Evolutionary conservation across 352 stramenopile genomes (phyloP).

Genomic region (Phytophthora lateralis): DNA sequence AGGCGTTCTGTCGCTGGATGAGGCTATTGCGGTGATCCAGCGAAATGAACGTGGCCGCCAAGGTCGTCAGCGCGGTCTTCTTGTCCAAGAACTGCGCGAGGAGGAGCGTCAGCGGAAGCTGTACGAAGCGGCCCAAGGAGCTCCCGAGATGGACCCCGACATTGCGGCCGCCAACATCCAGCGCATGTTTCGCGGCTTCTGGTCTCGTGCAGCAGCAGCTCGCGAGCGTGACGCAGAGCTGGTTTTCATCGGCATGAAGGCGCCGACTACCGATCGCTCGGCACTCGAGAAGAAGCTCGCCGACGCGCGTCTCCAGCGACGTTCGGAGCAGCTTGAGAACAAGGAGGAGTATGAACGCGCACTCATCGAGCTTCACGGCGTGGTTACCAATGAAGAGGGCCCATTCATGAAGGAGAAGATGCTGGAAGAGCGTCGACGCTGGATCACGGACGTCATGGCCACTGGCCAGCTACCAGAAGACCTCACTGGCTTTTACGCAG

Average conservation of each 20-base stretch:
- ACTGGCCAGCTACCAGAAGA: constrained; percentile 88
- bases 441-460: constrained; percentile 93
- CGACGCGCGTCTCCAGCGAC: constrained; percentile 82
- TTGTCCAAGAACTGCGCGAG: constrained; percentile 85
- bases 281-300: constrained; percentile 78
- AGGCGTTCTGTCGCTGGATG: constrained; percentile 50
- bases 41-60: constrained; percentile 91
- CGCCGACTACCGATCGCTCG: constrained; percentile 56
- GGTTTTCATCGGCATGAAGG: constrained; percentile 95
- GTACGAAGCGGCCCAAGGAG: constrained; percentile 68
- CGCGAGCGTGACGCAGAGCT: constrained; percentile 84
- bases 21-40: constrained; percentile 91
- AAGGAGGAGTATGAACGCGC: constrained; percentile 91
- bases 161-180: constrained; percentile 93
- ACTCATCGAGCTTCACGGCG: constrained; percentile 85
- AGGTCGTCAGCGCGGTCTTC: constrained; percentile 80
- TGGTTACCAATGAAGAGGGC: constrained; percentile 86
- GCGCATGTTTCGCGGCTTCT: constrained; percentile 88
- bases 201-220: constrained; percentile 63
- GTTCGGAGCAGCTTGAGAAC: constrained; percentile 91
- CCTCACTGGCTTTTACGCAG: constrained; percentile 87
- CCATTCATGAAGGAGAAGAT: constrained; percentile 93
- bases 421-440: constrained; percentile 91
- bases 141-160: constrained; percentile 87
- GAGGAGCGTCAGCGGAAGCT: constrained; percentile 84